Evolutionary conservation across 345 rosid species (phyloP), one percentile per base, ranked within the genome.

Genomic region (Syzygium jambos): DNA sequence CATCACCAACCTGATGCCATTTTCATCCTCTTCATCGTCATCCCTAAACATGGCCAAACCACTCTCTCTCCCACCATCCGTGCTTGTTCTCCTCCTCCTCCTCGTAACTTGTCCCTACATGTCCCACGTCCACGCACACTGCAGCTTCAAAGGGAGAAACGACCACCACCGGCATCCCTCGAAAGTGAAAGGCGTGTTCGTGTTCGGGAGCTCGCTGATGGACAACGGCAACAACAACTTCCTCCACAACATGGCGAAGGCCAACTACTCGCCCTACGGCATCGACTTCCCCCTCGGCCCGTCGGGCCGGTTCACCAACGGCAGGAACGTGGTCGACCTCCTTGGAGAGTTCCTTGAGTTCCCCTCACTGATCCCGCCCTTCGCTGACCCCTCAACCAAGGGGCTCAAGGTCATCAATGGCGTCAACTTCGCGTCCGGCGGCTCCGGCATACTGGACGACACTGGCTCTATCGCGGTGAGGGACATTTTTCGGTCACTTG

Each of bases 211-310:
- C 93, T 93, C 95, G 52, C 86, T 94, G 73, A 92, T 94, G 51
- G 96, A 94, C 89, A 93, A 92, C 86, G 96, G 95, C 46, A 94
- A 94, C 95, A 94, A 94, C 91, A 93, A 94, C 89, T 91, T 88
- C 89, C 94, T 93, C 43, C 41, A 85, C 85, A 87, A 90, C 2
- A 7, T n/a, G 11, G 93, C 94, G 3, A 93, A 88, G 85, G 95
- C 93, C 22, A 86, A 94, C 84, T 95, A 86, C 88, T 78, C 83
- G n/a, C 96, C 97, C 0, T 95, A 95, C 46, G 97, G 97, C 29
- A 61, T 94, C 14, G 95, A 95, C 86, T 94, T 94, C 61, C 91
- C 94, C 13, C 29, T 21, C 15, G 96, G 94, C 0, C 94, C 96
- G 14, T 89, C 96, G 7, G 96, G 97, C 3, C 87, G 97, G 61